A percentile compares a stretch with the other conserved stretches of the same genome.
These are phyloP conservation scores for Multifurca ochricompacta DNA, from an alignment of 768 basidiomycete genomes.

Conservation along the genomic window DNA sequence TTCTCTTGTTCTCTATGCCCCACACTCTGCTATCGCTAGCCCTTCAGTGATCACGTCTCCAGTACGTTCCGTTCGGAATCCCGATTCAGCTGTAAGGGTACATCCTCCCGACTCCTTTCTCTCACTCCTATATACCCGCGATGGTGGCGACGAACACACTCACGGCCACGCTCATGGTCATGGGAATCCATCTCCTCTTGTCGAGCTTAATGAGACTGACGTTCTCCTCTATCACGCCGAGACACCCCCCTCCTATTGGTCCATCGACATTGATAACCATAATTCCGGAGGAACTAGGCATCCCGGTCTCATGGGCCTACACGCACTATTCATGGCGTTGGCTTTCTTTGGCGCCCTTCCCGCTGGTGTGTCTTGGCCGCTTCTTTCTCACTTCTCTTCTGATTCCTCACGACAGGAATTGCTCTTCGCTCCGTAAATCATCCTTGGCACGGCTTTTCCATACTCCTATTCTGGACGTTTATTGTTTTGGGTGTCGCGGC, in stretches of 20 bases:
- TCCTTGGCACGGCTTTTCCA: constrained; percentile 47
- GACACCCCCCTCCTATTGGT: constrained; percentile 77
- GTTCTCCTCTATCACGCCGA: constrained; percentile 55
- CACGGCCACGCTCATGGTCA: constrained; percentile 40
- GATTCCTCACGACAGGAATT: constrained; percentile 45
- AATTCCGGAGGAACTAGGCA: constrained; percentile 40
- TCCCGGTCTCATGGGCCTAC: constrained; percentile 65
- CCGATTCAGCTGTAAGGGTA: background rate
- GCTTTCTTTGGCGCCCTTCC: constrained; percentile 85
- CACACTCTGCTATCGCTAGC: constrained; percentile 8
- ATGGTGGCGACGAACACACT: constrained; percentile 19
- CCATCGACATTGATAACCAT: constrained; percentile 60
- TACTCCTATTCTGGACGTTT: constrained; percentile 57
- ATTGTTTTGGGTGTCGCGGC: constrained; percentile 56
- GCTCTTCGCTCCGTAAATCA: constrained; percentile 73
- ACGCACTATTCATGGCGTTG: constrained; percentile 63
- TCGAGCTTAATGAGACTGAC: constrained; percentile 73
- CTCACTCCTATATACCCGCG: background rate
- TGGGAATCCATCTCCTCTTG: constrained; percentile 40
- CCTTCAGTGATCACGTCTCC: constrained; percentile 21
- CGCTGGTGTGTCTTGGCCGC: constrained; percentile 43
- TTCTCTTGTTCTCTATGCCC: constrained; percentile 18
- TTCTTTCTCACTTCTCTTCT: background rate
- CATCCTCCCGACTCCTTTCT: background rate
- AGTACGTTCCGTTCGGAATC: constrained; percentile 18